A percentile compares a stretch with the other conserved stretches of the same genome.
phyloP scores from a whole-genome alignment of 495 filamentous ascomycete species.

The Patellaria atrata region DNA sequence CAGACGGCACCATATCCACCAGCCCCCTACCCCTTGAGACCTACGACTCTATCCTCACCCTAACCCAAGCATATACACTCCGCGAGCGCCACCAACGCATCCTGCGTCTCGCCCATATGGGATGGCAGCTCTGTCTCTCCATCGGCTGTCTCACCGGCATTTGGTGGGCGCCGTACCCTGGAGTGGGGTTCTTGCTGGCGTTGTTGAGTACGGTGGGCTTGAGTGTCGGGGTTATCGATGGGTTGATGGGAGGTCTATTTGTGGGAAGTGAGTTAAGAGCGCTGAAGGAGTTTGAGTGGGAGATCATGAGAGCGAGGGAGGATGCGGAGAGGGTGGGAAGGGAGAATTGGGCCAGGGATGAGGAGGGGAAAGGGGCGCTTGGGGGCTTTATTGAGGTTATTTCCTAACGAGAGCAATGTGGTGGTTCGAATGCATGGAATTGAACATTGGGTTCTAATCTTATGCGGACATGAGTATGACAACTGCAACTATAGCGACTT shows the following conservation, averaged over 20 bases:
- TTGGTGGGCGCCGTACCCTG: conserved; percentile 69
- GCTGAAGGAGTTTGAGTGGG: conserved; percentile 91
- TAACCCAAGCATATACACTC: conserved; percentile 47
- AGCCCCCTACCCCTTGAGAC: conserved; percentile 32
- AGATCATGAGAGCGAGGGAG: conserved; percentile 47
- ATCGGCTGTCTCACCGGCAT: conserved; percentile 62
- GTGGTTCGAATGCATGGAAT: too few species aligned
- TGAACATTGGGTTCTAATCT: too few species aligned
- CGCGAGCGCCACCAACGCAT: conserved; percentile 57
- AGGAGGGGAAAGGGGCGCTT: too few species aligned
- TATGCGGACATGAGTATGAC: too few species aligned
- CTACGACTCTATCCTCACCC: conserved; percentile 59
- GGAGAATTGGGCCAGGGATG: too few species aligned
- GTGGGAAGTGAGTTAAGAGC: conserved; percentile 68
- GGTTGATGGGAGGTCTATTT: conserved; percentile 74
- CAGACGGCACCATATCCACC: conserved; percentile 7
- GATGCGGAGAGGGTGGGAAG: conserved; percentile 3
- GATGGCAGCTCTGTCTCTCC: conserved; percentile 45
- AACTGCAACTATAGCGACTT: too few species aligned
- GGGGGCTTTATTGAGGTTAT: too few species aligned
- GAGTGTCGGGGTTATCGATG: conserved; percentile 61
- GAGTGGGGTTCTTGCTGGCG: conserved; percentile 66
- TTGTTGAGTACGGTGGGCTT: conserved; percentile 65
- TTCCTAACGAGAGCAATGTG: too few species aligned
- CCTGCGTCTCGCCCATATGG: conserved; percentile 59